Percentiles rank a stretch among this genome's conserved stretches.
phyloP scores from a whole-genome alignment of 1,284 basidiomycete genomes.

The Ganoderma leucocontextum region DNA sequence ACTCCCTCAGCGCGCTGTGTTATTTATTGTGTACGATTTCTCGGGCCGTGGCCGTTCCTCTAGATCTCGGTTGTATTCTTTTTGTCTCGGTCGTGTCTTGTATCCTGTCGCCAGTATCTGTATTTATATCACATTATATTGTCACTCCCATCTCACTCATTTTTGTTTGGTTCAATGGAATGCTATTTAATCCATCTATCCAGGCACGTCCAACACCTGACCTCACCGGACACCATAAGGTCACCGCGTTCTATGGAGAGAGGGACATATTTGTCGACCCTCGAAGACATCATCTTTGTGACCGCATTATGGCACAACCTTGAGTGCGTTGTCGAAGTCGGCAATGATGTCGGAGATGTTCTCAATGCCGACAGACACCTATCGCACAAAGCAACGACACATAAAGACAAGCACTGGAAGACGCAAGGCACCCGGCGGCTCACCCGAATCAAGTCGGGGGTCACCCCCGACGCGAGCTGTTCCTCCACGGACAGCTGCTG shows the following conservation, averaged over 20 bases:
- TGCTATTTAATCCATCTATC: background rate
- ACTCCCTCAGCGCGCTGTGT: background rate
- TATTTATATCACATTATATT: background rate
- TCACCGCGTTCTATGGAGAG: background rate
- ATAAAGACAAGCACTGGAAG: background rate
- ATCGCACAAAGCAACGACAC: background rate
- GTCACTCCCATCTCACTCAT: background rate
- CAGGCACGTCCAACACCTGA: background rate
- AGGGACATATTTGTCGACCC: background rate
- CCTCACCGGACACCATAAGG: background rate
- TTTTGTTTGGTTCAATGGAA: background rate
- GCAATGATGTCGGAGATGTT: conserved; percentile 87
- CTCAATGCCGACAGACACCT: conserved; percentile 83
- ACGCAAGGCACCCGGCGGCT: conserved; percentile 34
- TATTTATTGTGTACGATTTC: background rate
- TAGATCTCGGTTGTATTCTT: background rate
- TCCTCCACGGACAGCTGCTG: conserved; percentile 78
- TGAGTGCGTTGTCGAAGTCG: conserved; percentile 78
- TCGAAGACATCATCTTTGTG: background rate
- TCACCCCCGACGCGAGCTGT: conserved; percentile 76
- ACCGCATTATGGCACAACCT: conserved; percentile 34
- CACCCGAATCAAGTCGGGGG: conserved; percentile 83
- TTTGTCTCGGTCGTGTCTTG: background rate
- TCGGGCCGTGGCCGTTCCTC: background rate
- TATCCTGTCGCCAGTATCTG: background rate